Conservation (phyloP, 768 basidiomycete genomes). For the Termitomyces sp. region DNA sequence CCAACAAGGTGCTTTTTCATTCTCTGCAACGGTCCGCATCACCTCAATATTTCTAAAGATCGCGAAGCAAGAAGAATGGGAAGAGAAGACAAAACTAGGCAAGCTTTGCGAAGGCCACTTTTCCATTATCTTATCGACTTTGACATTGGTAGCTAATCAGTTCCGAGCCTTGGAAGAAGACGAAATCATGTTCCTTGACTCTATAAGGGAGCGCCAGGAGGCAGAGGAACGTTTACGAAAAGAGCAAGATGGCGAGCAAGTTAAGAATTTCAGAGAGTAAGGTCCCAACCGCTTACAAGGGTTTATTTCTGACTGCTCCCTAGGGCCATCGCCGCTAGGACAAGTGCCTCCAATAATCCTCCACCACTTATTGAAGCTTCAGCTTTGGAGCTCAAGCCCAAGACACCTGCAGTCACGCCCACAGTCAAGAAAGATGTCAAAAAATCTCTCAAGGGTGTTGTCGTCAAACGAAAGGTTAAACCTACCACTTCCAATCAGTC, state of each 20-base stretch:
- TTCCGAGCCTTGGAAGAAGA: conserved; percentile 88
- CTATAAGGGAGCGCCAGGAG: conserved; percentile 68
- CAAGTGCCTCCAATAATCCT: conserved; percentile 38
- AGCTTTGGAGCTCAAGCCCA: conserved; percentile 27
- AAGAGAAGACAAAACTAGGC: conserved; percentile 80
- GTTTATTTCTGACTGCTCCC: not conserved
- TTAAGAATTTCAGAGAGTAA: conserved; percentile 75
- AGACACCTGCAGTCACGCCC: conserved; percentile 19
- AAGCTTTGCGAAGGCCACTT: not conserved
- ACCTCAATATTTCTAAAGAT: conserved; percentile 37
- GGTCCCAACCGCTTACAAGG: conserved; percentile 9
- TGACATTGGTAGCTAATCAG: conserved; percentile 58
- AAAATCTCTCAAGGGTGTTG: conserved; percentile 67
- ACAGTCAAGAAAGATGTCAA: conserved; percentile 57
- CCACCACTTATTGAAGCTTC: conserved; percentile 32
- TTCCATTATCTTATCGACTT: conserved; percentile 4
- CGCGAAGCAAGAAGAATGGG: conserved; percentile 92
- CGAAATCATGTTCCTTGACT: conserved; percentile 85
- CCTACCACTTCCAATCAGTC: conserved; percentile 15
- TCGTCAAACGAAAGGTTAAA: conserved; percentile 74
- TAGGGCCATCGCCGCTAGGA: conserved; percentile 66
- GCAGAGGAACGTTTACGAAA: conserved; percentile 73
- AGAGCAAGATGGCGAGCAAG: conserved; percentile 71
- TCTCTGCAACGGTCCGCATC: not conserved
- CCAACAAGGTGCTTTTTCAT: conserved; percentile 59